Conservation (phyloP, 768 basidiomycete genomes). For the Tricholoma matsutake region DNA sequence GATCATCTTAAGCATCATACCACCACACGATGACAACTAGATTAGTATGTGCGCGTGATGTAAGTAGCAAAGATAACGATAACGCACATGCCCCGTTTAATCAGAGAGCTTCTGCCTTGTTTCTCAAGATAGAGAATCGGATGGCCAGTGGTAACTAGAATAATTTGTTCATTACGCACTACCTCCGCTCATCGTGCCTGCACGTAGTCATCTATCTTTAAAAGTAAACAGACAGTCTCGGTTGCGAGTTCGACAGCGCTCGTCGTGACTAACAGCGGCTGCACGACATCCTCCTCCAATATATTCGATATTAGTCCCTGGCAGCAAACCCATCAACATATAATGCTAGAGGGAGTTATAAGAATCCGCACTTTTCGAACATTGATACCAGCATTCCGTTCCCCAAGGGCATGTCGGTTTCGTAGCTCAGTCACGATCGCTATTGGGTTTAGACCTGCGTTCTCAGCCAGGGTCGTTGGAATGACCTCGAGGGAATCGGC, state of each 20-base stretch:
- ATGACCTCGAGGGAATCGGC: conserved; percentile 98
- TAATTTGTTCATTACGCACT: neutral
- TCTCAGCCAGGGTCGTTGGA: conserved; percentile 96
- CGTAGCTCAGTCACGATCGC: conserved; percentile 97
- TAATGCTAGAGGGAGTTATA: neutral
- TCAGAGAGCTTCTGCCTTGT: neutral
- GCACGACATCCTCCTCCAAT: conserved; percentile 94
- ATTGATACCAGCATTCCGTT: conserved; percentile 94
- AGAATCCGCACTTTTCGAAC: conserved; percentile 77
- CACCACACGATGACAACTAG: conserved; percentile 4
- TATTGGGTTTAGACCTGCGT: conserved; percentile 97
- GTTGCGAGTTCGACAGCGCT: conserved; percentile 94
- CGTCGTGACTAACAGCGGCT: conserved; percentile 92
- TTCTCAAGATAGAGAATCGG: neutral
- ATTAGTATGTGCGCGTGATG: neutral
- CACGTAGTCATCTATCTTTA: conserved; percentile 96
- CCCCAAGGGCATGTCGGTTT: conserved; percentile 94
- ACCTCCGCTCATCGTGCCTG: conserved; percentile 53
- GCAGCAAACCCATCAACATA: neutral
- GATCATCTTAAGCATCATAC: conserved; percentile 17
- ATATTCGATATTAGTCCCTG: conserved; percentile 98
- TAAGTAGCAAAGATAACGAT: neutral
- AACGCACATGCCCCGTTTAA: neutral
- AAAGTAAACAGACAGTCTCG: conserved; percentile 93
- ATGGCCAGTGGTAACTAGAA: neutral